Evolutionary conservation across 2,329 filamentous ascomycete genomes (phyloP), one percentile per base, ranked within the genome.

Genomic region (Claviceps capensis): DNA sequence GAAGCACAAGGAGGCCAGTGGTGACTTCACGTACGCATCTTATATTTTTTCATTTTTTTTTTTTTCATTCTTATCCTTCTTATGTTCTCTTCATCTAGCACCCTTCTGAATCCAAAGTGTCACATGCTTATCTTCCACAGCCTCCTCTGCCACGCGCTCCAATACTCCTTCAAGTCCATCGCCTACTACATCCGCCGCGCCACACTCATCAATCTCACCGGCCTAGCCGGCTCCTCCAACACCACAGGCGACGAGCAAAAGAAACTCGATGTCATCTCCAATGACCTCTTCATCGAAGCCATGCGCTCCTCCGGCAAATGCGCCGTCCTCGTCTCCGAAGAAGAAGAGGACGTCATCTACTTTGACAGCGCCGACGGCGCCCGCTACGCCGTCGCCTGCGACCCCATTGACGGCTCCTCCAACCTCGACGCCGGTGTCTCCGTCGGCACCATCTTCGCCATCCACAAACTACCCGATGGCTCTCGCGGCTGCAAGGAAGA

Each of bases 81-180:
- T 5, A 30, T 30, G 26, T 30, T 2, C 26, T 11, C 30, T 34
- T 11, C 30, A 34, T 34, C 9, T 34, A 34, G 30, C 30, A 34
- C 52, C 46, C 43, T 51, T 36, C 22, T 26, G 34, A 34, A 19
- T 19, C 4, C 26, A 13, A 19, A 49, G 22, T 16, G 22, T 13
- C 6, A n/a, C 43, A 45, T 45, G 43, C 38, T 37, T 9, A 46
- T n/a, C 50, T n/a, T 6, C 14, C 38, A 50, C 63, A 96, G 90
- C 63, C 80, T 98, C 50, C 82, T 98, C 54, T 96, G 89, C 78
- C 93, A 98, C 69, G 90, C 93, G 55, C 86, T 98, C 54, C 93
- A 97, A 71, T 98, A 97, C 77, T 91, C 93, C 58, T 98, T 98
- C 85, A 98, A 98, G 77, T 95, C 88, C 59, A 98, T 98, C 69